Percentiles rank a stretch among this genome's conserved stretches.
phyloP scores from a whole-genome alignment of 1,139 yeast species.

The Pichia cactophila region DNA sequence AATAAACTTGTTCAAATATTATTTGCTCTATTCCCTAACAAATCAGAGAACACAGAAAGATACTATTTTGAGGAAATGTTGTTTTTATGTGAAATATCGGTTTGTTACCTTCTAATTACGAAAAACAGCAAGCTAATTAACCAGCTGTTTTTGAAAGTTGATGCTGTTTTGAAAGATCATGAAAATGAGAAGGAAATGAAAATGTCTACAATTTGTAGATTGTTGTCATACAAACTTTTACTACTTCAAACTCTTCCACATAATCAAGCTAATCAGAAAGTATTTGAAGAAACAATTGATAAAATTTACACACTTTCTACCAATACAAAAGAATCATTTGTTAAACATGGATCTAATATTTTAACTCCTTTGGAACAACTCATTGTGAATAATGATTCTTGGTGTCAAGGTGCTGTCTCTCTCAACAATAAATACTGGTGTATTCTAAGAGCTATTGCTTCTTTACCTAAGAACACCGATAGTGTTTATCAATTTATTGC shows the following conservation, averaged over 20 bases:
- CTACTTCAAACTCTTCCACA: slow-evolving; percentile 31
- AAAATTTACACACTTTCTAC: slow-evolving; percentile 27
- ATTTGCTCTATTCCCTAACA: slow-evolving; percentile 26
- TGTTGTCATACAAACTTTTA: slow-evolving; percentile 36
- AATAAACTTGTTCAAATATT: slow-evolving; percentile 29
- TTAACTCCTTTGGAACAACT: slow-evolving; percentile 48
- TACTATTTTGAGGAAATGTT: slow-evolving; percentile 48
- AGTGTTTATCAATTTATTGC: slow-evolving; percentile 45
- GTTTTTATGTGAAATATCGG: slow-evolving; percentile 48
- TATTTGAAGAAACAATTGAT: slow-evolving; percentile 26
- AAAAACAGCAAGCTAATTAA: slow-evolving; percentile 33
- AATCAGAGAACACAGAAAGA: slow-evolving; percentile 35
- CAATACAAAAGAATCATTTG: slow-evolving; percentile 33
- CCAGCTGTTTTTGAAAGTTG: slow-evolving; percentile 19
- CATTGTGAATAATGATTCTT: slow-evolving; percentile 38
- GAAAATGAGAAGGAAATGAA: slow-evolving; percentile 10
- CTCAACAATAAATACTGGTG: slow-evolving; percentile 57
- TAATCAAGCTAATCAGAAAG: slow-evolving; percentile 19
- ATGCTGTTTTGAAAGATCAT: slow-evolving; percentile 15
- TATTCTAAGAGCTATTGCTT: slow-evolving; percentile 48
- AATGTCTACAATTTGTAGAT: slow-evolving; percentile 19
- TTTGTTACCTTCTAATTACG: slow-evolving; percentile 42
- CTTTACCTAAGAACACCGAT: slow-evolving; percentile 44
- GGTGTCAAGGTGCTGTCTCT: slow-evolving; percentile 34
- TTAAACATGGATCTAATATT: slow-evolving; percentile 43